Base-by-base conservation (phyloP, 768 basidiomycete species). In the Pluteus cervinus region DNA sequence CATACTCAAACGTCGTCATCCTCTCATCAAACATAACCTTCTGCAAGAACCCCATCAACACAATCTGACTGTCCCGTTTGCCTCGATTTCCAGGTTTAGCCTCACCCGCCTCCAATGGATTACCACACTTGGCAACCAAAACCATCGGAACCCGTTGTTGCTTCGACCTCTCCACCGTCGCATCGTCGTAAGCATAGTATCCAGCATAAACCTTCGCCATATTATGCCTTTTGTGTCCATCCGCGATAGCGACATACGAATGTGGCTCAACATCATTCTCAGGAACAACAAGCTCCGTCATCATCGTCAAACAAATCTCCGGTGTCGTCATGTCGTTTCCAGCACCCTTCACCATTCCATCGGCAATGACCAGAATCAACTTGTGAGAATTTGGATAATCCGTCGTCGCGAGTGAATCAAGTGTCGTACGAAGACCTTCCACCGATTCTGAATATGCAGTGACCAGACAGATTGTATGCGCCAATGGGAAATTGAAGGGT, bases 21-120 rank as follows among this genome's bases (percentile, higher is more conserved):
- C 96, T 80, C 68, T 99, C 96, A 62, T 99, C 96, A 50, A 98
- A 98, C 93, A 99, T 96, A 51, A 98, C 92, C 60, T 96, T 98
- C 62, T 99, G 96, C 56, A 98, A 68, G 73, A 98, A 98, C 14
- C 75, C 74, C 96, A 99, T 99, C 43, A 98, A 69, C 35, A 99
- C 85, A 51, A 99, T 93, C 61, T 99, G 96, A 55, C 82, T 86
- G 66, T 99, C 96, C 45, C 96, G 94, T 65, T 98, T 99, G 33
- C 96, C 96, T 58, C 96, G 83, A 61, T 99, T 98, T 42, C 96
- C 96, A 1, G 96, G 93, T 60, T 99, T 98, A 16, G 86, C 49
- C 41, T 98, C 94, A 54, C 65, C 75, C n/a, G 64, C 71, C 60
- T 99, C 96, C 17, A 83, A 72, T 2, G 87, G 90, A 60, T 97